phyloP scores from a whole-genome alignment of 2,329 filamentous ascomycete species.

The Fusarium napiforme region DNA sequence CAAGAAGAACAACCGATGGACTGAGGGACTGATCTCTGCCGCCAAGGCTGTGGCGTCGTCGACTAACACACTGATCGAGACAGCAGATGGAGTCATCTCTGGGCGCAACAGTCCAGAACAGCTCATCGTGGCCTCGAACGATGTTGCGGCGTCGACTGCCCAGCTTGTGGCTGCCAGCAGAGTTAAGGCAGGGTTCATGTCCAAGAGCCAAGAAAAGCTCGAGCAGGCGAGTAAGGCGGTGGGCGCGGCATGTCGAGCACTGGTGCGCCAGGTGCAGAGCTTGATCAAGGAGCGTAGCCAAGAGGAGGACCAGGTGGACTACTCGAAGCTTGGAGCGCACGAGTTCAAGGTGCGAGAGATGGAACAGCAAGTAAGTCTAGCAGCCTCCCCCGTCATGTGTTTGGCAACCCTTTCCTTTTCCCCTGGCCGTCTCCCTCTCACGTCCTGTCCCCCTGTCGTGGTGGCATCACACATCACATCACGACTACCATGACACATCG shows the following conservation, averaged over 20 bases:
- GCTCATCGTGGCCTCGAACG: constrained; percentile 96
- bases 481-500: neutral
- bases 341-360: constrained; percentile 99
- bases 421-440: neutral
- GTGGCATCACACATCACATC: constrained; percentile 4
- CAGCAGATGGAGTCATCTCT: constrained; percentile 92
- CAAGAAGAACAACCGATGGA: constrained; percentile 99
- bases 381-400: constrained; percentile 18
- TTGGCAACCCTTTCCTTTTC: constrained; percentile 6
- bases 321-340: constrained; percentile 85
- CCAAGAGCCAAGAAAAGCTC: constrained; percentile 91
- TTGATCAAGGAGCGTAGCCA: constrained; percentile 90
- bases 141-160: constrained; percentile 94
- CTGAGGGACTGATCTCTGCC: constrained; percentile 94
- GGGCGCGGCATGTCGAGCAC: constrained; percentile 83
- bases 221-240: constrained; percentile 95
- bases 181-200: constrained; percentile 98
- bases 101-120: constrained; percentile 95
- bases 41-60: constrained; percentile 95
- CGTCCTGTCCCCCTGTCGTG: neutral
- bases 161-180: constrained; percentile 95
- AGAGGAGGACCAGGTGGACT: constrained; percentile 88
- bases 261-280: constrained; percentile 92
- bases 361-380: constrained; percentile 88
- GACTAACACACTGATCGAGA: constrained; percentile 97